phyloP scores from a whole-genome alignment of 805 yeast species.

The Blastobotrys terrestris region DNA sequence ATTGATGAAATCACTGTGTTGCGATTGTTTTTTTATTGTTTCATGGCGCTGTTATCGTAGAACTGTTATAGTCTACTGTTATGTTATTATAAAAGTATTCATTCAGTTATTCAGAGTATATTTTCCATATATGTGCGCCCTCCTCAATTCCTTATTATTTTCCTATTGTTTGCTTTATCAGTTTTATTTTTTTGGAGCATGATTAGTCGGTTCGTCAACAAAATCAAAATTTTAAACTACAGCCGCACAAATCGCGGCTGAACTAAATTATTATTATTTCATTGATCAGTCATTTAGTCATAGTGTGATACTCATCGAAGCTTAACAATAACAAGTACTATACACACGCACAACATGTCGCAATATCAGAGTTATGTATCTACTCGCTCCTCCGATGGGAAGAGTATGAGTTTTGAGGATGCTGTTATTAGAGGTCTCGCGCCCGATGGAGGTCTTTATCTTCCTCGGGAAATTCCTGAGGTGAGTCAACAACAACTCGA shows the following conservation, averaged over 20 bases:
- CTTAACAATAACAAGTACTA: not conserved
- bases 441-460: constrained; percentile 91
- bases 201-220: not conserved
- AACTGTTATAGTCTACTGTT: no score
- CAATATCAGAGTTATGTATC: constrained; percentile 30
- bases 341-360: not conserved
- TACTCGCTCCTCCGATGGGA: constrained; percentile 32
- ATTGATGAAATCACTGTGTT: not conserved
- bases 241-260: not conserved
- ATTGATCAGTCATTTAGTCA: not conserved
- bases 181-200: not conserved
- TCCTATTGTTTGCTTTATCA: not conserved
- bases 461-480: constrained; percentile 77
- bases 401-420: constrained; percentile 33
- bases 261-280: not conserved
- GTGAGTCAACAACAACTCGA: constrained; percentile 50
- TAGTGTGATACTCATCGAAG: not conserved
- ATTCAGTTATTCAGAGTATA: no score
- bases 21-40: not conserved
- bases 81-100: no score
- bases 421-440: constrained; percentile 69
- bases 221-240: no score
- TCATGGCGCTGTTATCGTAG: not conserved
- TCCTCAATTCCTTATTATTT: no score
- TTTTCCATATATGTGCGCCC: no score